Conservation (phyloP, 2,329 filamentous ascomycete species). For the Neonectria hederae region DNA sequence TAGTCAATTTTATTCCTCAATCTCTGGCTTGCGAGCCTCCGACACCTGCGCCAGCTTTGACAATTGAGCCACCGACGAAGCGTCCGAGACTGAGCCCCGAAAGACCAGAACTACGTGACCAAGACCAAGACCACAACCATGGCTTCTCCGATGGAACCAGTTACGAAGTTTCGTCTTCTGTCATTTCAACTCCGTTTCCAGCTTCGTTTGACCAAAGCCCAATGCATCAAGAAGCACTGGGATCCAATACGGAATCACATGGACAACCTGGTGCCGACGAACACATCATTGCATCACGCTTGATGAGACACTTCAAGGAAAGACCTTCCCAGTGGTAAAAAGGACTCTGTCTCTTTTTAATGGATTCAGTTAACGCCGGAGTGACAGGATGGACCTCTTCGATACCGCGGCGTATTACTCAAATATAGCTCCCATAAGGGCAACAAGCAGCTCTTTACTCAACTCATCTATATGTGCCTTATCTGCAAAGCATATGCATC, state of each 20-base stretch:
- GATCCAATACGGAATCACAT: background rate
- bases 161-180: background rate
- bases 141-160: background rate
- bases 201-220: background rate
- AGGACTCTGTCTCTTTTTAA: rapidly evolving
- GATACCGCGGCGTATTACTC: constrained; percentile 37
- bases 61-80: background rate
- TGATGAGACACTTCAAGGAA: constrained; percentile 33
- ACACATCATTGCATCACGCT: constrained; percentile 16
- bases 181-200: background rate
- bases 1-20: constrained; percentile 33
- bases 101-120: background rate
- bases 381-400: constrained; percentile 36
- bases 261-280: background rate
- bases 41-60: background rate
- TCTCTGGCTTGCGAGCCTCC: background rate
- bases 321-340: constrained; percentile 32
- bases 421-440: constrained; percentile 35
- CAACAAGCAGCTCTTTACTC: constrained; percentile 24
- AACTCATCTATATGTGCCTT: constrained; percentile 36
- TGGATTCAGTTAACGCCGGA: background rate
- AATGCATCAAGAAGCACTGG: background rate
- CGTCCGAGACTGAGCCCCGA: background rate
- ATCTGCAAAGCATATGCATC: constrained; percentile 31
- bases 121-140: background rate